Base-by-base conservation (phyloP, 75 land plant genomes). In the Cryptomeria japonica region DNA sequence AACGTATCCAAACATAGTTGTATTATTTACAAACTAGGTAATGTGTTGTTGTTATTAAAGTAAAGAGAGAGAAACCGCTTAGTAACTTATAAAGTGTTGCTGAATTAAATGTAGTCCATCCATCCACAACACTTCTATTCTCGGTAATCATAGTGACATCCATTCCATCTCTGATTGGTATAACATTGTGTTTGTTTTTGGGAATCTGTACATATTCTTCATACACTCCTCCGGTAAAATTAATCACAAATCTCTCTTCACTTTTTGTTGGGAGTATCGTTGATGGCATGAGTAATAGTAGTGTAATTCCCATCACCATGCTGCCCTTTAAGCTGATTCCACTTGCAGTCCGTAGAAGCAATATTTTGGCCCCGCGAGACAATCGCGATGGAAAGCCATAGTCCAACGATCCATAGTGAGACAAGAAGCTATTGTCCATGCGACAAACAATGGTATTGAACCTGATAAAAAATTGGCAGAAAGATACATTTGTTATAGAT, bases 41-140 rank as follows among this genome's bases (percentile, higher is more conserved):
- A 44, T 44, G 47, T 7, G 47, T 5, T 44, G 7, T 5, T 41
- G 42, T 41, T 41, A 7, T 6, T 0, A n/a, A n/a, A n/a, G n/a
- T n/a, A n/a, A n/a, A n/a, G n/a, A n/a, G 8, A 3, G 8, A 44
- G 0, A 44, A 44, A 44, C 7, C 47, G 7, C 47, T 44, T 44
- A 44, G 47, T 0, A 44, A 8, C 88, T 87, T 87, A 96, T 96
- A 92, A 0, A 96, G 82, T 64, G 98, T 96, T 56, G 95, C 96
- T 34, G 98, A 94, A 61, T 89, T 64, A 92, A 93, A 96, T 9
- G 98, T 94, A 42, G 95, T 95, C 92, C 93, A 94, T 13, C 95
- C 95, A 85, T 91, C 94, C 11, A 19, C 89, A 5, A 93, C 93
- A 70, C 93, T 96, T 39, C 92, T 61, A 70, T 86, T 93, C 0